Evolutionary conservation across 2,329 filamentous ascomycete genomes (phyloP).

Genomic region (Aspergillus sp.): DNA sequence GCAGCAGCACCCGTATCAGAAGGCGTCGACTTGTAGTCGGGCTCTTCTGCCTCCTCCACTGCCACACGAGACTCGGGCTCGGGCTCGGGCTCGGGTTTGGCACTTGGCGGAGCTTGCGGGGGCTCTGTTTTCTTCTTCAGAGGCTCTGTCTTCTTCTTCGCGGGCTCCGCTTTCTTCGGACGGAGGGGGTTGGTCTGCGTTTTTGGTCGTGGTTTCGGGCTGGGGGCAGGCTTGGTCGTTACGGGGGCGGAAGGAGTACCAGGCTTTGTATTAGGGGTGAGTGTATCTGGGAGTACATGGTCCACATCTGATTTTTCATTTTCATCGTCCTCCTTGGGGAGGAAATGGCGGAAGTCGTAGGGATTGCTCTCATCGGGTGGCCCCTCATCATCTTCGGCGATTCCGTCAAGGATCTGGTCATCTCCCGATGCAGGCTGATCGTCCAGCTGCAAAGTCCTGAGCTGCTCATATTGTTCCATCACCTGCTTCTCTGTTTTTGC

Average conservation of each 20-base stretch:
- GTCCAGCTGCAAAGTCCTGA: slow-evolving; percentile 37
- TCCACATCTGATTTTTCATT: slow-evolving; percentile 20
- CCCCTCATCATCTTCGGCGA: slow-evolving; percentile 37
- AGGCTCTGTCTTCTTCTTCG: slow-evolving; percentile 14
- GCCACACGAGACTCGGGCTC: slow-evolving; percentile 17
- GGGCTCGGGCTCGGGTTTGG: slow-evolving; percentile 16
- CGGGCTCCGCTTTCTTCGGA: slow-evolving; percentile 9
- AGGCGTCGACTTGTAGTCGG: slow-evolving; percentile 19
- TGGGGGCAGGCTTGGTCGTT: slow-evolving; percentile 19
- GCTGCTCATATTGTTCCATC: slow-evolving; percentile 58
- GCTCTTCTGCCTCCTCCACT: slow-evolving; percentile 16
- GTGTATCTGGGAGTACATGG: slow-evolving; percentile 31
- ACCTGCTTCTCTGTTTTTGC: slow-evolving; percentile 58
- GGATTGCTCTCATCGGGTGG: slow-evolving; percentile 39
- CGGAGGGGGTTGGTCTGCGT: slow-evolving; percentile 28
- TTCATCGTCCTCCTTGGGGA: slow-evolving; percentile 32
- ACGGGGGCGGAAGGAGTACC: slow-evolving; percentile 27
- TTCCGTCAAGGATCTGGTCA: slow-evolving; percentile 21
- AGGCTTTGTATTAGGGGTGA: slow-evolving; percentile 18
- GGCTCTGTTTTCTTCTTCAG: slow-evolving; percentile 10
- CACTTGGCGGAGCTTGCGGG: slow-evolving; percentile 4
- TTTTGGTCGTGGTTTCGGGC: slow-evolving; percentile 24
- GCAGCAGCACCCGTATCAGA: slow-evolving; percentile 26
- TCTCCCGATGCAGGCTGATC: slow-evolving; percentile 30
- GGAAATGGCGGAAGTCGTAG: slow-evolving; percentile 44